Percentiles rank a stretch among this genome's conserved stretches.
phyloP scores from a whole-genome alignment of 1,284 basidiomycete genomes.

The Coniophora puteana region DNA sequence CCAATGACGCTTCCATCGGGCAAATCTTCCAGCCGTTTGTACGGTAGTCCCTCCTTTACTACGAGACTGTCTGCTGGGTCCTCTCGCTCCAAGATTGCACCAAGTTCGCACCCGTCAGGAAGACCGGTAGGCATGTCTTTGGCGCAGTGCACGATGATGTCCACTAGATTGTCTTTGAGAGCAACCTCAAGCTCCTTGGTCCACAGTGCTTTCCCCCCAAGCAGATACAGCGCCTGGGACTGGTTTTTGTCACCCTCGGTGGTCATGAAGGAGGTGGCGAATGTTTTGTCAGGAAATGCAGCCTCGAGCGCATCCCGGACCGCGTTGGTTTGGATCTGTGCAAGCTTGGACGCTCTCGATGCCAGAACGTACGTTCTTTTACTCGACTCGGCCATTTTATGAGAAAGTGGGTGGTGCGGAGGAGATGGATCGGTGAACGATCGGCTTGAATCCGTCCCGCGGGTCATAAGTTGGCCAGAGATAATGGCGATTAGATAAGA shows the following conservation, averaged over 20 bases:
- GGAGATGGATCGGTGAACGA: no score
- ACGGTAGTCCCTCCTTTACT: conserved; percentile 74
- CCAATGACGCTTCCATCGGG: conserved; percentile 90
- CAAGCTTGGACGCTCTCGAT: conserved; percentile 83
- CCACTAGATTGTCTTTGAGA: conserved; percentile 69
- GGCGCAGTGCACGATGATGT: conserved; percentile 91
- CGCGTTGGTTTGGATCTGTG: conserved; percentile 81
- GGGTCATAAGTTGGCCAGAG: no score
- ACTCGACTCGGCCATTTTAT: no score
- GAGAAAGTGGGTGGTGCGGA: no score
- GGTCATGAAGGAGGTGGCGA: conserved; percentile 82
- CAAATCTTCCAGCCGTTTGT: conserved; percentile 79
- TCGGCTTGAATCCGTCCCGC: no score
- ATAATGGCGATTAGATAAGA: no score
- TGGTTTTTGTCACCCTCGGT: conserved; percentile 94
- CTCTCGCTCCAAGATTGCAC: conserved; percentile 84
- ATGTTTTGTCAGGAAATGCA: conserved; percentile 43
- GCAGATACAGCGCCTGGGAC: conserved; percentile 71
- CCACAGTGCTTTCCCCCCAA: conserved; percentile 91
- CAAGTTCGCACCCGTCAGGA: conserved; percentile 83
- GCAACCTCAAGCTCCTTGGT: conserved; percentile 93
- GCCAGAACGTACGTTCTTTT: conserved; percentile 64
- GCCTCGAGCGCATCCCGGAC: conserved; percentile 59
- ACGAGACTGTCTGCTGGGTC: conserved; percentile 90
- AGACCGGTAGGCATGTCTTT: conserved; percentile 94